Evolutionary conservation across 208 protist genomes (phyloP), one percentile per base, ranked within the genome.

Genomic region (Leishmania amazonensis): DNA sequence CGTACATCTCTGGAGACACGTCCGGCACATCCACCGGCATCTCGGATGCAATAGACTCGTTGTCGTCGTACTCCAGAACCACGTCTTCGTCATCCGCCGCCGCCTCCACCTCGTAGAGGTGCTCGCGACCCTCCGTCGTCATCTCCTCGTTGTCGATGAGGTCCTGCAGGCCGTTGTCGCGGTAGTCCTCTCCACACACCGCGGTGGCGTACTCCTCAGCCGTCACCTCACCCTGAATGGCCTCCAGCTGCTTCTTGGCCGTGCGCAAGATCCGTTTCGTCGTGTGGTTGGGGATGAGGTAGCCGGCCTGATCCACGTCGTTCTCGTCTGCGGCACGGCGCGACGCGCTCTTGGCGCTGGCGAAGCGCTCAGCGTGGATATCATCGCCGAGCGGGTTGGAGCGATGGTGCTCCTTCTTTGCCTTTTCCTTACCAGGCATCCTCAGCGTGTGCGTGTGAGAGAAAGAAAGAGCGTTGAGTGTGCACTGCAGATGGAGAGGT

Each of bases 341-440:
- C 45, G 42, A 67, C 45, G 77, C 6, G 70, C 79, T 51, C 89
- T 95, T 95, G 57, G 71, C 76, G 72, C 85, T 93, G 74, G 93
- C 95, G 78, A 94, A 97, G 80, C 93, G 93, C 70, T 94, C 91
- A 15, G 93, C 93, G 79, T 96, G 70, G 71, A 97, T 79, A 74
- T 97, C 93, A 5, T 97, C 92, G 49, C 90, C 91, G 0, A 98
- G 87, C 13, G 93, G 91, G 84, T 98, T 97, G 67, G 85, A 90
- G 80, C 85, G 83, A 51, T 85, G 85, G 19, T 78, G 77, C 75
- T 79, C 78, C 73, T 78, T 83, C 51, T 86, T 90, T 3, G 79
- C 73, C 80, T 90, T 95, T 57, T 90, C 85, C 73, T 86, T 87
- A 0, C 86, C 84, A 6, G 87, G 87, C 87, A 90, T 90, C 11